Evolutionary conservation across 495 filamentous ascomycete genomes (phyloP), one percentile per base, ranked within the genome.

Genomic region (Astrothelium subdiscretum): DNA sequence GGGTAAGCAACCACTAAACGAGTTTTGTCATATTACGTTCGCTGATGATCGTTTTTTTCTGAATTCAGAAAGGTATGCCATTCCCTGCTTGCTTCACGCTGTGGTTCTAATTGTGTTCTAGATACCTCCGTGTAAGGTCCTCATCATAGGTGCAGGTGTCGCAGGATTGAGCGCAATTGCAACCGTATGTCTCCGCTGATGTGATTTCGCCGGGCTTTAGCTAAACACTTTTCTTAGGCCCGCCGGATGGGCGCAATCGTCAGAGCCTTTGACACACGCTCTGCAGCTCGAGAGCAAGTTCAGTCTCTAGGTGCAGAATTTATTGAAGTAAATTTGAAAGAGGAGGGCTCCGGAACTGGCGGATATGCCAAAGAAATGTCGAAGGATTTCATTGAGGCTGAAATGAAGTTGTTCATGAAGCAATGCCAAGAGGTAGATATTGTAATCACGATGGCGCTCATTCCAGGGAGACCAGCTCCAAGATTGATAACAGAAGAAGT

Each of bases 321-420:
- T 69, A 80, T 92, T 66, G 88, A 91, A 70, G 89, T 92, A 24
- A 86, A 90, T 32, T 77, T 92, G n/a, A 71, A 90, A 62, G 89
- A 92, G 72, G 89, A 91, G 62, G 89, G 88, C 15, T 80, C 86
- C n/a, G 89, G 88, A 1, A 80, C 85, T 18, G 89, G 89, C 24
- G 89, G 89, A 12, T 92, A 92, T 63, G 88, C 86, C 38, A 92
- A 92, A 66, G 87, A 89, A 68, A 92, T 92, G 89, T 90, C 87
- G 59, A 87, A 89, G 65, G 88, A 91, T 70, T 92, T 92, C 70
- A 89, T 90, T 69, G 88, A 88, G 63, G 88, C 88, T 8, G 89
- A 92, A 69, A 91, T 90, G 88, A 90, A 87, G 71, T 78, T 92
- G 29, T 92, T 92, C 68, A 83, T 86, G 68, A 85, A 91, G 67